phyloP scores from a whole-genome alignment of 2,329 filamentous ascomycete species.

The Aspergillus udagawae region DNA sequence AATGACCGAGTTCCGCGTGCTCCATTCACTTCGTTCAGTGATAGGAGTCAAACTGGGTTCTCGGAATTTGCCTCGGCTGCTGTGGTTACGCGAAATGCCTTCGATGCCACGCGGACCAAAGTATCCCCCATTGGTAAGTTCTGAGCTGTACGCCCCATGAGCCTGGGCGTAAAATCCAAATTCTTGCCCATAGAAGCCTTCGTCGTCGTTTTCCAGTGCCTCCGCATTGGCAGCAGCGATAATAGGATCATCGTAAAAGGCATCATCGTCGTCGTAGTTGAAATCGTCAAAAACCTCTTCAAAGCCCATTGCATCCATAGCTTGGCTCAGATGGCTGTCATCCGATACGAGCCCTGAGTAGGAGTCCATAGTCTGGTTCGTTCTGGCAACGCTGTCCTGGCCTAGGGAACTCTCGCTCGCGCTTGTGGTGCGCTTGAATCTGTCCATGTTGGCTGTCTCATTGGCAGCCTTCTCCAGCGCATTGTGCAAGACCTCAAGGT shows the following conservation, averaged over 20 bases:
- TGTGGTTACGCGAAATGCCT: slow-evolving; percentile 60
- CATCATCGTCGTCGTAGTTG: slow-evolving; percentile 59
- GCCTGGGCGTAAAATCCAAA: slow-evolving; percentile 85
- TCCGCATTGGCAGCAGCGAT: slow-evolving; percentile 95
- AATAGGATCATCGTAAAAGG: slow-evolving; percentile 80
- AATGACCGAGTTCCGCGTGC: slow-evolving; percentile 86
- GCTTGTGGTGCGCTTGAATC: slow-evolving; percentile 63
- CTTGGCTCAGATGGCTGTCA: slow-evolving; percentile 48
- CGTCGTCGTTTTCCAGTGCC: slow-evolving; percentile 83
- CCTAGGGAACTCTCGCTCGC: slow-evolving; percentile 39
- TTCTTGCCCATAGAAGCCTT: slow-evolving; percentile 92
- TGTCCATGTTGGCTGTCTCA: slow-evolving; percentile 69
- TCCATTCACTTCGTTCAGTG: slow-evolving; percentile 93
- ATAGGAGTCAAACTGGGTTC: slow-evolving; percentile 95
- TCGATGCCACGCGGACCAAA: slow-evolving; percentile 73
- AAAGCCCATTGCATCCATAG: slow-evolving; percentile 35
- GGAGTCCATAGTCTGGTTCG: slow-evolving; percentile 35
- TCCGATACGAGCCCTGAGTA: slow-evolving; percentile 47
- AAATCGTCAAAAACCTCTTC: slow-evolving; percentile 46
- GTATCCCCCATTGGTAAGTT: slow-evolving; percentile 78
- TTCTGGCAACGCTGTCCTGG: slow-evolving; percentile 31
- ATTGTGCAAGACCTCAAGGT: slow-evolving; percentile 71
- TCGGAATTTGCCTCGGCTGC: slow-evolving; percentile 68
- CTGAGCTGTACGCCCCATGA: slow-evolving; percentile 46
- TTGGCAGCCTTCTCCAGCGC: slow-evolving; percentile 79